Conservation (phyloP, 768 basidiomycete genomes). For the Lentinus tigrinus region DNA sequence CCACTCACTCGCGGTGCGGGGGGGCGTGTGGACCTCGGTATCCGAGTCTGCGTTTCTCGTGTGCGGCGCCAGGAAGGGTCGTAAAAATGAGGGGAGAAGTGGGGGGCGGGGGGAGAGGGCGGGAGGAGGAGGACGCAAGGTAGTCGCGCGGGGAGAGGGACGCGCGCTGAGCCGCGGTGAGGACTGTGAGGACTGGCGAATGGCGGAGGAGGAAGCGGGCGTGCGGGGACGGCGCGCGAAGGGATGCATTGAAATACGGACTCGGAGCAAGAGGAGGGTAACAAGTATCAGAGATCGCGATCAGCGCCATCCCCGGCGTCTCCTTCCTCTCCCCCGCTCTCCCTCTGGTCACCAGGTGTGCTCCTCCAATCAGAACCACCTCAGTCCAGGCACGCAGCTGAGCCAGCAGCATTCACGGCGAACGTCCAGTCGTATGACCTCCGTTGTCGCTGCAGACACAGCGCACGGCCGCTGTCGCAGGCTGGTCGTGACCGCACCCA, state of each 20-base stretch:
- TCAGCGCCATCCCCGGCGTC: background rate
- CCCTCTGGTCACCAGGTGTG: too few species aligned
- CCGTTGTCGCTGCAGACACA: too few species aligned
- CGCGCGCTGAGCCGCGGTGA: background rate
- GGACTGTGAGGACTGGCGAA: background rate
- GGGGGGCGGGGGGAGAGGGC: background rate
- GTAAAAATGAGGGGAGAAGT: background rate
- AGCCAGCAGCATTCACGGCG: too few species aligned
- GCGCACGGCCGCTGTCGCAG: too few species aligned
- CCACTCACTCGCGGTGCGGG: background rate
- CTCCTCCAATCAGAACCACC: too few species aligned
- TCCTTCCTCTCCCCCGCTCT: background rate
- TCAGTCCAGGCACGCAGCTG: too few species aligned
- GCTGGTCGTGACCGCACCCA: too few species aligned
- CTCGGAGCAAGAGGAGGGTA: background rate
- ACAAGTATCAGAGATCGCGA: background rate
- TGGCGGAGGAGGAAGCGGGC: background rate
- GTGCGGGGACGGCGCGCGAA: background rate
- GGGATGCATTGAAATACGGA: too few species aligned
- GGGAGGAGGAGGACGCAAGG: background rate
- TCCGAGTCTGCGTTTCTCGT: background rate
- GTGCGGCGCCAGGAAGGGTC: background rate
- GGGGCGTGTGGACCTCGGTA: background rate
- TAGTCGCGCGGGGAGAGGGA: background rate
- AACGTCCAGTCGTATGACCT: too few species aligned